phyloP scores from a whole-genome alignment of 441 rosid species.

The Gossypium schwendimanii region DNA sequence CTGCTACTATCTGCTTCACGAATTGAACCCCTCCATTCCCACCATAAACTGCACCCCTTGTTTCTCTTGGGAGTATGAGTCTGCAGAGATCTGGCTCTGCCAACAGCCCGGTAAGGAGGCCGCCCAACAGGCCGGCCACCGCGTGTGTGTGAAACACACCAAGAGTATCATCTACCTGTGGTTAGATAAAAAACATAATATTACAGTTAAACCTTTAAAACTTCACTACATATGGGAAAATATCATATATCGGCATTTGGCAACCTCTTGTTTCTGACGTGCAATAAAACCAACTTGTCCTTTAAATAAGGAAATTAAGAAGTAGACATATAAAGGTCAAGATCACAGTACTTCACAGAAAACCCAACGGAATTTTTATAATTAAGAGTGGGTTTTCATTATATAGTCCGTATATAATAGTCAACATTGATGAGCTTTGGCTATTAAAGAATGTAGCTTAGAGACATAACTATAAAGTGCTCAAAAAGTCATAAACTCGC shows the following conservation, averaged over 20 bases:
- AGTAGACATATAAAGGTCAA: not conserved
- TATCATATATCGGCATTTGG: not conserved
- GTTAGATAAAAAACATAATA: not conserved
- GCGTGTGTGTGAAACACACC: conserved; percentile 90
- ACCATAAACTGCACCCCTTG: conserved; percentile 71
- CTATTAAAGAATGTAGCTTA: not conserved
- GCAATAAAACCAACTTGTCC: not conserved
- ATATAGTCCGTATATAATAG: not conserved
- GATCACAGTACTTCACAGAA: not conserved
- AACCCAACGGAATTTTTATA: not conserved
- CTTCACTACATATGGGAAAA: not conserved
- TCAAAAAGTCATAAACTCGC: not conserved
- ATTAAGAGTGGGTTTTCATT: not conserved
- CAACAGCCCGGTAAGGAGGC: conserved; percentile 58
- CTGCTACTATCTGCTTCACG: conserved; percentile 61
- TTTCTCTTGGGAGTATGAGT: conserved; percentile 31
- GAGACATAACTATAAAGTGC: not conserved
- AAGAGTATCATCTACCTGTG: conserved; percentile 69
- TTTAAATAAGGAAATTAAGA: not conserved
- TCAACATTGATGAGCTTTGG: not conserved
- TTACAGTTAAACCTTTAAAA: not conserved
- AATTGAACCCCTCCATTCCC: conserved; percentile 56
- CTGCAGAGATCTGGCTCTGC: conserved; percentile 65
- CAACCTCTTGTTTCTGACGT: not conserved
- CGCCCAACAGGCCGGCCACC: conserved; percentile 71